Conservation (phyloP, 2,329 filamentous ascomycete genomes). For the Diaporthe sp. region DNA sequence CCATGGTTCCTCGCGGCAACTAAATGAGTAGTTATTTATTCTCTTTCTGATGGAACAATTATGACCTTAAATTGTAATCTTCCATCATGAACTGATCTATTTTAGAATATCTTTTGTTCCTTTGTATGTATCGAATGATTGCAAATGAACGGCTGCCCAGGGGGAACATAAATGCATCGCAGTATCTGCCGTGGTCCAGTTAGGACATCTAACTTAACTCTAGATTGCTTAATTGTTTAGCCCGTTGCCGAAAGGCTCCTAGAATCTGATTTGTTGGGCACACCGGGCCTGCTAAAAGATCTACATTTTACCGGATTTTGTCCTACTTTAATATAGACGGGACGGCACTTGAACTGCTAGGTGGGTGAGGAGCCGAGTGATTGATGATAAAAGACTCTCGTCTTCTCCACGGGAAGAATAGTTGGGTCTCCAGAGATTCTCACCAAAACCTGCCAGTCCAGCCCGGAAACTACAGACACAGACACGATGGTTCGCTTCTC, state of each 20-base stretch:
- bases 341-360: neutral
- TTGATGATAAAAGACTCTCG: neutral
- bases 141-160: neutral
- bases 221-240: neutral
- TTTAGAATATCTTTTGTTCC: neutral
- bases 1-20: too few species aligned
- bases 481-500: constrained; percentile 10
- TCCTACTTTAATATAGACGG: neutral
- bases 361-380: neutral
- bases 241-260: neutral
- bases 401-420: neutral
- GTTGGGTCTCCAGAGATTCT: neutral
- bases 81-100: neutral
- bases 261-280: constrained; percentile 4
- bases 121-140: neutral
- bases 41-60: neutral
- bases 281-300: neutral
- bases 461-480: neutral
- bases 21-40: neutral
- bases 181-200: neutral
- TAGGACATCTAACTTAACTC: neutral
- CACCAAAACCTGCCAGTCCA: neutral
- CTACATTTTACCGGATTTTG: constrained; percentile 28
- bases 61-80: neutral
- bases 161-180: neutral